Evolutionary conservation across 345 rosid genomes (phyloP).

Genomic region (Syzygium aromaticum): DNA sequence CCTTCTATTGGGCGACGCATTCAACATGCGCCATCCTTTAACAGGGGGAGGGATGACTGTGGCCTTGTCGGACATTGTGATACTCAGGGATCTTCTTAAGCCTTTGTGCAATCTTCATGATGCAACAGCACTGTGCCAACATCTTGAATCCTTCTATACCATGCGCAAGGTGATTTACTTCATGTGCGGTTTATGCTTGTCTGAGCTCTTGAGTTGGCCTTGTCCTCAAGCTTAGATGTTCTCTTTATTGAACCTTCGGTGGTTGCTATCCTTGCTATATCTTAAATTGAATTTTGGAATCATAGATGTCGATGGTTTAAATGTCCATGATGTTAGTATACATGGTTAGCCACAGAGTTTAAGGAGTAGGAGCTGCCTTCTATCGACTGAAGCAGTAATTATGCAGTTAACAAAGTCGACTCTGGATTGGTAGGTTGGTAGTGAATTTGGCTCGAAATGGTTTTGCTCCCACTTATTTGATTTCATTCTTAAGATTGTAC

Average conservation of each 20-base stretch:
- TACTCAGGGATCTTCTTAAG: slow-evolving; percentile 14
- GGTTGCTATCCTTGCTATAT: background rate
- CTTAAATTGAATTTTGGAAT: background rate
- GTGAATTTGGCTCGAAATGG: background rate
- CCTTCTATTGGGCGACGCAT: slow-evolving; percentile 10
- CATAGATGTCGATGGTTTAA: background rate
- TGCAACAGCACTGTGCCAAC: slow-evolving; percentile 9
- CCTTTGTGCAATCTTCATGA: slow-evolving; percentile 3
- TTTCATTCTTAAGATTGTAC: background rate
- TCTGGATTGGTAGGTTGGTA: background rate
- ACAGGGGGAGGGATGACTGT: slow-evolving; percentile 19
- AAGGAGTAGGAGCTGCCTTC: background rate
- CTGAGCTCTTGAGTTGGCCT: background rate
- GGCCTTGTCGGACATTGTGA: slow-evolving; percentile 12
- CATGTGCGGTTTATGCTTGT: background rate
- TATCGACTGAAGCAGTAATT: background rate
- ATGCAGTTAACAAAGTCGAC: background rate
- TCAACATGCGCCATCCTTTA: slow-evolving; percentile 21
- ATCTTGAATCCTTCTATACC: slow-evolving; percentile 13
- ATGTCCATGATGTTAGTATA: background rate
- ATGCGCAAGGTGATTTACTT: slow-evolving; percentile 6
- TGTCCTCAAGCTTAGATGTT: background rate
- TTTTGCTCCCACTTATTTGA: background rate
- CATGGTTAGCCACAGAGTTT: background rate
- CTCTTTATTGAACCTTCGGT: background rate